These are phyloP conservation scores for Trametopsis cervina DNA, from an alignment of 768 basidiomycete species.

Conservation along the genomic window DNA sequence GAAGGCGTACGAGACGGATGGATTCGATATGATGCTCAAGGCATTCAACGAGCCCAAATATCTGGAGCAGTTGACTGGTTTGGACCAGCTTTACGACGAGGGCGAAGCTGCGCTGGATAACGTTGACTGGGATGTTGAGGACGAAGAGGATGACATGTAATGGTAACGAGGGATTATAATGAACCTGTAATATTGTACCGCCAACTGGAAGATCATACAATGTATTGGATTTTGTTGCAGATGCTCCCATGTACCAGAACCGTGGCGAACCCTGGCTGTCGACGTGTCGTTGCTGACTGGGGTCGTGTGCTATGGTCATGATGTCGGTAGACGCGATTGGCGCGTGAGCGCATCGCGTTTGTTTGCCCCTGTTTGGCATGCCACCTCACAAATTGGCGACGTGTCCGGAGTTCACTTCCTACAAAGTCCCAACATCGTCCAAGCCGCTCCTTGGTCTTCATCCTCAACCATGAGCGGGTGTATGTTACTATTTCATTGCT, in stretches of 20 bases:
- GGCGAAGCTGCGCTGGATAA: slow-evolving; percentile 42
- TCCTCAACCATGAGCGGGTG: slow-evolving; percentile 69
- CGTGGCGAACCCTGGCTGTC: too few species aligned
- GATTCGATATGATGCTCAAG: slow-evolving; percentile 69
- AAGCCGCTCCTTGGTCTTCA: slow-evolving; percentile 21
- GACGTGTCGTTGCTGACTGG: too few species aligned
- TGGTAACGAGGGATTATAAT: background rate
- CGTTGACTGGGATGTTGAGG: slow-evolving; percentile 44
- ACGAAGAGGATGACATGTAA: slow-evolving; percentile 21
- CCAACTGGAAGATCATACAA: too few species aligned
- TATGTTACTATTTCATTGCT: slow-evolving; percentile 3
- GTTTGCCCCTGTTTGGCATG: slow-evolving; percentile 18
- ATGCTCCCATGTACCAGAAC: too few species aligned
- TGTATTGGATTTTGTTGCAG: too few species aligned
- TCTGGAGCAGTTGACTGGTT: slow-evolving; percentile 47
- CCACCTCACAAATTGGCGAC: slow-evolving; percentile 22
- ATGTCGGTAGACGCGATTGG: background rate
- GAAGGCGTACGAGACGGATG: slow-evolving; percentile 72
- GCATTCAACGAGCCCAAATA: slow-evolving; percentile 81
- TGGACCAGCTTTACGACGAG: slow-evolving; percentile 48
- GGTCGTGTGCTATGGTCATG: background rate
- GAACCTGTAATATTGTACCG: background rate
- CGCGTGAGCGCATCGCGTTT: slow-evolving; percentile 3
- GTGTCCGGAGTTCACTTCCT: slow-evolving; percentile 10
- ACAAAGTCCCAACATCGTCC: slow-evolving; percentile 5